These are phyloP conservation scores for Olyra latifolia DNA, from an alignment of 176 grass and related monocot species.

Conservation along the genomic window DNA sequence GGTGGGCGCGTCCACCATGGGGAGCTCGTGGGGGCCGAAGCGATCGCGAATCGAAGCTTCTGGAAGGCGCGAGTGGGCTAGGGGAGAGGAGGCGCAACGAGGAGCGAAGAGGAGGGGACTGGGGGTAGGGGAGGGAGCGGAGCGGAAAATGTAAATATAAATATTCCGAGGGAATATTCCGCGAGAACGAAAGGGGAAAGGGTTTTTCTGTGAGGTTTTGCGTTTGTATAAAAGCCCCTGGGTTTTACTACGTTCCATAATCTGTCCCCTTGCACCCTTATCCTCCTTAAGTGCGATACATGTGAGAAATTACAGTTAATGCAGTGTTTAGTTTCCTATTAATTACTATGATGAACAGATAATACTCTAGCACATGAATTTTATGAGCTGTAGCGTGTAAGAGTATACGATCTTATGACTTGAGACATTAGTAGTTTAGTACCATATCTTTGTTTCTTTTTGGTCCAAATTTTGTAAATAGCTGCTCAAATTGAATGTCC, in stretches of 20 bases:
- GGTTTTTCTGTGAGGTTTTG: constrained; percentile 23
- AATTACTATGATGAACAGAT: background rate
- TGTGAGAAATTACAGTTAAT: background rate
- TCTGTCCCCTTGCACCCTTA: too few relatives aligned
- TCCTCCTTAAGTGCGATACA: background rate
- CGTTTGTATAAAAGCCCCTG: background rate
- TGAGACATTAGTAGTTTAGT: background rate
- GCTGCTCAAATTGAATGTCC: background rate
- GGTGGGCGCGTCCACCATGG: constrained; percentile 34
- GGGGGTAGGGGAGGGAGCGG: constrained; percentile 27
- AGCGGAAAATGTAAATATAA: constrained; percentile 23
- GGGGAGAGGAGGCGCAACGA: constrained; percentile 12
- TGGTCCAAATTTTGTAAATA: background rate
- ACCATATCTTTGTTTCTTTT: background rate
- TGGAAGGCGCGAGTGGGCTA: constrained; percentile 29
- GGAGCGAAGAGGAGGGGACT: constrained; percentile 35
- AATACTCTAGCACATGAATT: background rate
- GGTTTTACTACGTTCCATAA: background rate
- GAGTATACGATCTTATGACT: background rate
- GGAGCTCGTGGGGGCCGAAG: constrained; percentile 26
- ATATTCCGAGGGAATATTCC: constrained; percentile 59
- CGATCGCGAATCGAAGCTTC: constrained; percentile 52
- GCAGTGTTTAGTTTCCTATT: background rate
- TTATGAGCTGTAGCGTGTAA: background rate
- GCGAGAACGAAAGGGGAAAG: constrained; percentile 25